Base-by-base conservation (phyloP, 179 eudicot species). In the Spergularia azorica region DNA sequence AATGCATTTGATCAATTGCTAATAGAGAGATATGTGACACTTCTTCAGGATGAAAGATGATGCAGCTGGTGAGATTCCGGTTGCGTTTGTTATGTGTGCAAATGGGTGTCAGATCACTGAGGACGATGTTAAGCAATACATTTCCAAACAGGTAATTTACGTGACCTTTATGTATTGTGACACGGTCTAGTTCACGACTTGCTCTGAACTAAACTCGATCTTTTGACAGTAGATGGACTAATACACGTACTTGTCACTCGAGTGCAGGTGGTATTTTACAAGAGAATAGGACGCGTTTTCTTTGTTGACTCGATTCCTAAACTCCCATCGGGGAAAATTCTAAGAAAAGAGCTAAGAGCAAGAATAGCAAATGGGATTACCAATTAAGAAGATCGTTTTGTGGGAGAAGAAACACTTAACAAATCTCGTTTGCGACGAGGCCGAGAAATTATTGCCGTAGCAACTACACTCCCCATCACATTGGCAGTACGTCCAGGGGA, bases 61-160 rank as follows among this genome's bases (percentile, higher is more conserved):
- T 67, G 86, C 84, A n/a, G 92, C 91, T 10, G 92, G 92, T 52
- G 92, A 89, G 63, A 86, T 89, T 12, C 92, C 92, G 0, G 89
- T 88, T 17, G 92, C 92, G 50, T 89, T 88, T 75, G 86, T 89
- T 2, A 88, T 86, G 6, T 83, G 79, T 50, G 77, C 91, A 13
- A 88, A 88, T 79, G 92, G 91, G 13, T 77, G 84, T 10, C 76
- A 81, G 39, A 84, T 89, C 43, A 82, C 52, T 5, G 92, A 89
- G 69, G 92, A 86, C 59, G 92, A 84, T 6, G 79, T 89, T 60
- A 89, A 86, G 79, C 84, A 84, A 41, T 89, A 79, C 79, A 77
- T 89, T 60, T 80, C 90, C 52, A 81, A 89, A 61, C 92, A 89
- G 90, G 92, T 89, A 80, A 79, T 26, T 21, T 26, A 26, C 32